Percentiles rank a stretch among this genome's conserved stretches.
Conservation (phyloP, 23 red algal species). For the Gracilaria domingensis region DNA sequence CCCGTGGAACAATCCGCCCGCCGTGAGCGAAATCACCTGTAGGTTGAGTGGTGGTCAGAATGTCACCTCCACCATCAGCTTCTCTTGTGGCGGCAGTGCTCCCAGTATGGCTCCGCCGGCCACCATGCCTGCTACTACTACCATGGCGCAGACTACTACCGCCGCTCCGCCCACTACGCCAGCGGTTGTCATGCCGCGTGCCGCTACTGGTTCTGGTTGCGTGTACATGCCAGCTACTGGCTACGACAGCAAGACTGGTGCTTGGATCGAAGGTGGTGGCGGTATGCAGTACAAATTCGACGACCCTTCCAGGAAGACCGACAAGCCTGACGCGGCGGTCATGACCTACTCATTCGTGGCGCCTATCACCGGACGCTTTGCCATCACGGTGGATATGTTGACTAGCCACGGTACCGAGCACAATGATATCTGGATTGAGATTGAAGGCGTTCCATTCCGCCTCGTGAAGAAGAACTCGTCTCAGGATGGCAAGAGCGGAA, state of each 20-base stretch:
- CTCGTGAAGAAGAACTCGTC: not conserved
- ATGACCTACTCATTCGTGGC: constrained; percentile 45
- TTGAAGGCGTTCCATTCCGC: constrained; percentile 24
- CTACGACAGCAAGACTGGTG: not conserved
- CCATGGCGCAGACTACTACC: constrained; percentile 3
- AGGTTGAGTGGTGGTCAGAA: not conserved
- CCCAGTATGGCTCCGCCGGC: not conserved
- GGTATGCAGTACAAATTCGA: constrained; percentile 32
- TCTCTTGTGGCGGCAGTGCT: not conserved
- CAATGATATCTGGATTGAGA: constrained; percentile 54
- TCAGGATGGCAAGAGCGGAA: not conserved
- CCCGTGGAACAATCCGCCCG: constrained; percentile 29
- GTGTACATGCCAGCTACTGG: constrained; percentile 34
- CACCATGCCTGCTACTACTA: constrained; percentile 7
- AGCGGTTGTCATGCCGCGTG: not conserved
- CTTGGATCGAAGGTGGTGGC: constrained; percentile 8
- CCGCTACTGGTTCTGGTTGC: not conserved
- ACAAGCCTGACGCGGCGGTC: not conserved
- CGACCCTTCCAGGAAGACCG: not conserved
- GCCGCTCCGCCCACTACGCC: not conserved
- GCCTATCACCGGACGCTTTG: constrained; percentile 3
- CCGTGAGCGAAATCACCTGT: not conserved
- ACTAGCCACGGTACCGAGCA: constrained; percentile 45
- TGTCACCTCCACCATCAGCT: constrained; percentile 7
- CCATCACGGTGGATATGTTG: constrained; percentile 44